Evolutionary conservation across 371 early-diverging fungal genomes (phyloP).

Genomic region (Haplosporangium sp.): DNA sequence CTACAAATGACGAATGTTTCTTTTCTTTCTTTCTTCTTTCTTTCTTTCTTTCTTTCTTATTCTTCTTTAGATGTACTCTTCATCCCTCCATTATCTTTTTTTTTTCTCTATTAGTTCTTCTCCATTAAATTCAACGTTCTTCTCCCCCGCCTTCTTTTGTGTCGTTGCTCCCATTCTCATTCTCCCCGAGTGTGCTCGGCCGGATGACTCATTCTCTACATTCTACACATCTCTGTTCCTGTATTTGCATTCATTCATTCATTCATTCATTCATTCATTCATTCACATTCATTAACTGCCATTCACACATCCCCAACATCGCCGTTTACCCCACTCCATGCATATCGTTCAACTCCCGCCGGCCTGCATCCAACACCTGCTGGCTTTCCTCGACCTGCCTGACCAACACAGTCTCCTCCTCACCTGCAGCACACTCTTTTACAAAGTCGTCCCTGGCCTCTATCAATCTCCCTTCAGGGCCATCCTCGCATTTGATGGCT

Average conservation of each 20-base stretch:
- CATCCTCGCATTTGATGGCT: conserved; percentile 27
- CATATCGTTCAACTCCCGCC: conserved; percentile 20
- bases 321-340: conserved; percentile 6
- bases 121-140: too few species aligned
- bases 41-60: not conserved
- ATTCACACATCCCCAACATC: not conserved
- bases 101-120: too few species aligned
- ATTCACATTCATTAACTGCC: not conserved
- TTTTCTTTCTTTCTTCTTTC: not conserved
- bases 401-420: conserved; percentile 47
- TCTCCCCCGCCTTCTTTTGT: too few species aligned
- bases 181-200: too few species aligned
- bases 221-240: too few species aligned
- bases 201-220: too few species aligned
- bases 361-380: conserved; percentile 13
- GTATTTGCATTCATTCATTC: not conserved
- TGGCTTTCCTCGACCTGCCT: conserved; percentile 30
- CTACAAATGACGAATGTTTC: too few species aligned
- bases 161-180: too few species aligned
- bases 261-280: not conserved
- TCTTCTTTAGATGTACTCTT: too few species aligned
- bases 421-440: conserved; percentile 30
- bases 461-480: conserved; percentile 47
- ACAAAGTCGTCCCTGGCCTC: conserved; percentile 32
- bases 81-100: too few species aligned